Percentiles rank a stretch among this genome's conserved stretches.
These are phyloP conservation scores for Pyricularia sp. DNA, from an alignment of 2,329 filamentous ascomycete species.

Conservation along the genomic window DNA sequence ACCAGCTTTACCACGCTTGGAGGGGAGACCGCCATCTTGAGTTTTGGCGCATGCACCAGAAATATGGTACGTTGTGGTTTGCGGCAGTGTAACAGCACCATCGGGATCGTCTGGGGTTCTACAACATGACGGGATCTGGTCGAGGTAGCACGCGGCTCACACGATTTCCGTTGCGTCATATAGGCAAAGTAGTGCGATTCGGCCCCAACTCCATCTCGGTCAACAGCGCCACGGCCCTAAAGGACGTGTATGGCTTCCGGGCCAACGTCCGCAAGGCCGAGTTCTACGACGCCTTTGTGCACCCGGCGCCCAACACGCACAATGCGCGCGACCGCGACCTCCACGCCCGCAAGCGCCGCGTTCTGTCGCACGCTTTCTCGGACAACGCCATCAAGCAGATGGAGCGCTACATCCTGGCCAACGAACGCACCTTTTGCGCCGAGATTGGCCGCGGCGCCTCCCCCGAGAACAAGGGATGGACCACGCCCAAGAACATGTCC, in stretches of 20 bases:
- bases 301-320: conserved; percentile 60
- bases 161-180: neutral
- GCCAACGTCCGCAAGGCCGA: conserved; percentile 53
- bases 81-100: neutral
- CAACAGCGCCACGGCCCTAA: conserved; percentile 57
- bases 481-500: conserved; percentile 45
- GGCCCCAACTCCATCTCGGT: conserved; percentile 67
- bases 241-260: conserved; percentile 52
- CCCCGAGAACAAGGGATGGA: conserved; percentile 43
- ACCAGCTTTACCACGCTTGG: conserved; percentile 61
- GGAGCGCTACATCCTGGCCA: conserved; percentile 52
- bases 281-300: conserved; percentile 62
- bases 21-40: conserved; percentile 63
- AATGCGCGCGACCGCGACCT: conserved; percentile 55
- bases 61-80: conserved; percentile 42
- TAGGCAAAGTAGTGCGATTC: conserved; percentile 58
- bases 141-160: neutral
- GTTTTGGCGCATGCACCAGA: conserved; percentile 56
- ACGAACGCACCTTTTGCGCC: conserved; percentile 54
- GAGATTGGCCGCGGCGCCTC: conserved; percentile 31
- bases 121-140: neutral
- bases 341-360: conserved; percentile 58
- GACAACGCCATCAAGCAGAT: conserved; percentile 53
- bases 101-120: neutral
- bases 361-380: conserved; percentile 60